These are phyloP conservation scores for Persicaria tinctoria DNA, from an alignment of 148 eudicot genomes.

Conservation along the genomic window DNA sequence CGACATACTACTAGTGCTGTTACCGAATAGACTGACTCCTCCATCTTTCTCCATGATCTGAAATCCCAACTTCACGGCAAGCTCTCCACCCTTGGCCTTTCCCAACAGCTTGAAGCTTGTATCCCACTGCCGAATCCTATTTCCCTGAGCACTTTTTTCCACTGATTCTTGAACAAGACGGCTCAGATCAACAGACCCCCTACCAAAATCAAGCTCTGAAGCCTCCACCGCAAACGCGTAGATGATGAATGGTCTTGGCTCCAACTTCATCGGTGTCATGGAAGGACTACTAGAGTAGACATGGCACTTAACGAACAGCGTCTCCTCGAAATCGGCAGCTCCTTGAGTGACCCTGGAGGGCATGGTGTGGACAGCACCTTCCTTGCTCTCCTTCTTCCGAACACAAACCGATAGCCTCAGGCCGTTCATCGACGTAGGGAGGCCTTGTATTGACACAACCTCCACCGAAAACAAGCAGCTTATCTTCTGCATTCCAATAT, in stretches of 20 bases:
- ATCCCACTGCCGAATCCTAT: constrained; percentile 79
- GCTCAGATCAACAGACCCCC: constrained; percentile 64
- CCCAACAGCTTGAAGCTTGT: constrained; percentile 62
- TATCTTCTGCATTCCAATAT: constrained; percentile 81
- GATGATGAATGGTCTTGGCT: constrained; percentile 71
- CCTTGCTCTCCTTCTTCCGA: constrained; percentile 79
- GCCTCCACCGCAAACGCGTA: constrained; percentile 79
- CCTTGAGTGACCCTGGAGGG: constrained; percentile 89
- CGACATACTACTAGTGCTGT: constrained; percentile 15
- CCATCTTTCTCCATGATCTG: constrained; percentile 98
- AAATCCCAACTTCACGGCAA: constrained; percentile 69
- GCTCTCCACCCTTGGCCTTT: constrained; percentile 86
- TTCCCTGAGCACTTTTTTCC: constrained; percentile 58
- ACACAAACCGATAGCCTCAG: constrained; percentile 78
- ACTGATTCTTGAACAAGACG: constrained; percentile 68
- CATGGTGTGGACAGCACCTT: constrained; percentile 91
- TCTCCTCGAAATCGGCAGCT: constrained; percentile 94
- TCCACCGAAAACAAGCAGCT: constrained; percentile 89
- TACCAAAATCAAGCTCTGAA: constrained; percentile 76
- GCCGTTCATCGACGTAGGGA: constrained; percentile 86
- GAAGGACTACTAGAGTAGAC: constrained; percentile 34
- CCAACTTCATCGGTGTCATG: constrained; percentile 41
- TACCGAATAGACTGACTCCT: constrained; percentile 40
- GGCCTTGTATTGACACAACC: constrained; percentile 72
- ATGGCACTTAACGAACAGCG: constrained; percentile 68